A percentile compares a stretch with the other conserved stretches of the same genome.
Evolutionary conservation across 202 grass and related monocot genomes (phyloP).

Genomic region (Schoenoplectus triqueter): DNA sequence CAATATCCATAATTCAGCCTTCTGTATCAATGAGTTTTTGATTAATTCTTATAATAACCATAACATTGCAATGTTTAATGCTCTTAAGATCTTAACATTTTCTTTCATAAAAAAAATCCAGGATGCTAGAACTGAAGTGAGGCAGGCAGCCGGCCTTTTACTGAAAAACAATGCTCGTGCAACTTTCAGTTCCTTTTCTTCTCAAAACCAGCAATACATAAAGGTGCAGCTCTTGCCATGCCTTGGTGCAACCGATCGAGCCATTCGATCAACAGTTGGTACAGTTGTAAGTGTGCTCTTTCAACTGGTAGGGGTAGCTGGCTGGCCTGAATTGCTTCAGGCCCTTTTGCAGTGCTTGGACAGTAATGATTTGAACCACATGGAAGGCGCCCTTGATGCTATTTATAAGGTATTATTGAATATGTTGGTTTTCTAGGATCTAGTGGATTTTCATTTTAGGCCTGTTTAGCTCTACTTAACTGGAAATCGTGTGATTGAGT

Average conservation of each 20-base stretch:
- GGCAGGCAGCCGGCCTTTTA: slow-evolving; percentile 90
- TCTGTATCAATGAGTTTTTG: neutral
- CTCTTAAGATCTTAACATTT: slow-evolving; percentile 17
- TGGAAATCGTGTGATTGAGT: neutral
- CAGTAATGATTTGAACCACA: slow-evolving; percentile 85
- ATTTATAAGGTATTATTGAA: slow-evolving; percentile 78
- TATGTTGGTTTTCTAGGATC: neutral
- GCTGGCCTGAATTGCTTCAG: slow-evolving; percentile 90
- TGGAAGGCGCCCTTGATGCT: slow-evolving; percentile 98
- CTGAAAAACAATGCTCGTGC: slow-evolving; percentile 78
- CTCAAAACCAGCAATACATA: slow-evolving; percentile 69
- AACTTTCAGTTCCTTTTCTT: slow-evolving; percentile 66
- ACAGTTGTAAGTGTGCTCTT: slow-evolving; percentile 90
- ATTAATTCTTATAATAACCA: neutral
- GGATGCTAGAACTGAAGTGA: slow-evolving; percentile 69
- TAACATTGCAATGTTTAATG: neutral
- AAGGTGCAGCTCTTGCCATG: slow-evolving; percentile 82
- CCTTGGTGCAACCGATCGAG: slow-evolving; percentile 75
- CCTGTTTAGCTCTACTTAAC: neutral
- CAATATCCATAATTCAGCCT: neutral
- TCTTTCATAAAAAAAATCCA: slow-evolving; percentile 42
- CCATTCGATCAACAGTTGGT: slow-evolving; percentile 90
- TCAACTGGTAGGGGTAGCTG: slow-evolving; percentile 72
- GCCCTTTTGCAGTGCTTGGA: slow-evolving; percentile 83
- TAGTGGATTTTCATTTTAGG: neutral